Evolutionary conservation across 2,329 filamentous ascomycete species (phyloP), one percentile per base, ranked within the genome.

Genomic region (Apiospora koreana): DNA sequence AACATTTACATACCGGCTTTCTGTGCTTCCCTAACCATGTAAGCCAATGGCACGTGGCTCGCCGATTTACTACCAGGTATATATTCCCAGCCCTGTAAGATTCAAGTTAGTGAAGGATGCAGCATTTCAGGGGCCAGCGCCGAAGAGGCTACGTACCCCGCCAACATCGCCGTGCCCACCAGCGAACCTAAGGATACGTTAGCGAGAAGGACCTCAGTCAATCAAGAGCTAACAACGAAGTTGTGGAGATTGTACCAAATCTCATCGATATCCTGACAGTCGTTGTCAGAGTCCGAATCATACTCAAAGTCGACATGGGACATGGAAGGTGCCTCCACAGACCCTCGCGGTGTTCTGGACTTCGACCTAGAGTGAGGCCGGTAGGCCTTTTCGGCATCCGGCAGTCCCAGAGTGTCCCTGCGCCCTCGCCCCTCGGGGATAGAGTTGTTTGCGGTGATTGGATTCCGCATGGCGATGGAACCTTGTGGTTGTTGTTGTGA

Each of bases 101-200:
- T 18, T 62, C 31, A 38, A 23, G n/a, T 62, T 38, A 62, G 31
- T 31, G 8, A 62, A 8, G 9, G 14, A n/a, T 10, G 31, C 54
- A 7, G n/a, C 18, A 14, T 18, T 21, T 35, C 21, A 35, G 18
- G 50, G 14, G 31, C 4, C 25, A 45, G 38, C 14, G 18, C 14
- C n/a, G 21, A 66, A 31, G 38, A 35, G 64, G 64, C 25, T n/a
- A 68, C 66, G 6, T 68, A 68, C 66, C 12, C 93, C 93, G 1
- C 93, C 93, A 41, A 95, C 89, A 72, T 95, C 93, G 1, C 89
- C 93, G 73, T 97, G 93, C 14, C 91, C 90, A 10, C 93, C 93
- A 0, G 93, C 86, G 75, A 96, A 96, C 78, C 78, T 76, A 62
- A 10, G 1, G 3, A 23, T 2, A n/a, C 18, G 18, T 62, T 38